A percentile compares a stretch with the other conserved stretches of the same genome.
These are phyloP conservation scores for Leishmania amazonensis DNA, from an alignment of 208 protist species.

Conservation along the genomic window DNA sequence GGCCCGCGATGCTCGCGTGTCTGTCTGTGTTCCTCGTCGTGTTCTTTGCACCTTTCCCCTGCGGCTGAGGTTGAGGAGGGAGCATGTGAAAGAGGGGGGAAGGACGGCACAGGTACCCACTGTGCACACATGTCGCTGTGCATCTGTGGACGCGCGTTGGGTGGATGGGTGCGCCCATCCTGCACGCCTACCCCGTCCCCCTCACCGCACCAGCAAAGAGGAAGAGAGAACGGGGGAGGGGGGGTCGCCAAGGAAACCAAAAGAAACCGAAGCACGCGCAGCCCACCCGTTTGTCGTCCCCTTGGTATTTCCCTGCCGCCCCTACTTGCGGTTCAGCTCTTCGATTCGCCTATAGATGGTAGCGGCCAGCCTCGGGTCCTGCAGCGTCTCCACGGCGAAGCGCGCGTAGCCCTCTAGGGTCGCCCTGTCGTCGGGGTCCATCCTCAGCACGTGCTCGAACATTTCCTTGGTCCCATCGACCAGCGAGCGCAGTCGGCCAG, in stretches of 20 bases:
- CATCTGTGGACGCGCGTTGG: neutral
- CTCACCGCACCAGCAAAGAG: neutral
- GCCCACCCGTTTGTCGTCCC: neutral
- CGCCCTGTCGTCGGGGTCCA: conserved; percentile 40
- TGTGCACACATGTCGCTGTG: neutral
- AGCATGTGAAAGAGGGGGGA: neutral
- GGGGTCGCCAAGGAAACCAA: neutral
- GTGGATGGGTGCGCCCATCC: neutral
- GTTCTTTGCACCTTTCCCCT: neutral
- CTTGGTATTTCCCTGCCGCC: neutral
- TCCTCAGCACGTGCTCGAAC: conserved; percentile 46
- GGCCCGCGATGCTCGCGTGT: neutral
- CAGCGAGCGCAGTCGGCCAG: conserved; percentile 41
- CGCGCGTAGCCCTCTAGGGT: conserved; percentile 66
- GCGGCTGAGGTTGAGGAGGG: neutral
- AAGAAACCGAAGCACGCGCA: neutral
- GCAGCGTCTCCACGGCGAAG: conserved; percentile 67
- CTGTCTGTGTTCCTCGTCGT: neutral
- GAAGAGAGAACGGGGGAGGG: neutral
- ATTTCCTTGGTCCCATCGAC: conserved; percentile 40
- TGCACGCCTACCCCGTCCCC: neutral
- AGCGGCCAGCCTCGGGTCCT: conserved; percentile 47
- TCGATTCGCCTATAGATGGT: conserved; percentile 46
- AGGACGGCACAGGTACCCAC: neutral
- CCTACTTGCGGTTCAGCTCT: conserved; percentile 31